phyloP scores from a whole-genome alignment of 2,329 filamentous ascomycete genomes.

The Mariannaea elegans region DNA sequence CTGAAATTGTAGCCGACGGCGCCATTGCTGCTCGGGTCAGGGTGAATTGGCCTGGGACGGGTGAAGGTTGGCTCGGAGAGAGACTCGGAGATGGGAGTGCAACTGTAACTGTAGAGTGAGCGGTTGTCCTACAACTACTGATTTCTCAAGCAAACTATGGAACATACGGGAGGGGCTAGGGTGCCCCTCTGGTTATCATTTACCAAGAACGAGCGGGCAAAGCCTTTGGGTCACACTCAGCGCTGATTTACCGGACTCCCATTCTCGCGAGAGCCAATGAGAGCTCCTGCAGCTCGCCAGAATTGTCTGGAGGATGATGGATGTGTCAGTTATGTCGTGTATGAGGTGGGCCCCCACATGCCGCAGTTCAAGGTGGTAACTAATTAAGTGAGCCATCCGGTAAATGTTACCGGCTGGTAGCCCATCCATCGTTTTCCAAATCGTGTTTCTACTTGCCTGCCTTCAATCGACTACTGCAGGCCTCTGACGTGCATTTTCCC shows the following conservation, averaged over 20 bases:
- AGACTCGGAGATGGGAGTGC: background rate
- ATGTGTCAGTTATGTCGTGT: constrained; percentile 12
- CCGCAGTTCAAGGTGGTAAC: too few species aligned
- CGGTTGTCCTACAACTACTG: background rate
- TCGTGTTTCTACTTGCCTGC: too few species aligned
- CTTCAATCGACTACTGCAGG: too few species aligned
- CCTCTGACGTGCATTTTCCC: too few species aligned
- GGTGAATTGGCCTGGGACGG: background rate
- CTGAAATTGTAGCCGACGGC: constrained; percentile 1
- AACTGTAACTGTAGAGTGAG: background rate
- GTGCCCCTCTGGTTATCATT: constrained; percentile 14
- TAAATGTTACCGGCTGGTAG: too few species aligned
- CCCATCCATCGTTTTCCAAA: too few species aligned
- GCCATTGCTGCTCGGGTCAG: background rate
- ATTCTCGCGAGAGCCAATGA: constrained; percentile 4
- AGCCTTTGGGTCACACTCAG: too few species aligned
- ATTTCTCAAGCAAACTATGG: background rate
- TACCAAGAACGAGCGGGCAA: background rate
- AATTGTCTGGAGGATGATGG: constrained; percentile 6
- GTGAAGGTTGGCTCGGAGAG: background rate
- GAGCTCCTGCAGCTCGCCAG: background rate
- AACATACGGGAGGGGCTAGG: constrained; percentile 7
- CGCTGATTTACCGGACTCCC: background rate
- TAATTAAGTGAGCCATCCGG: too few species aligned
- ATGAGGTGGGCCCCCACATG: too few species aligned